A percentile compares a stretch with the other conserved stretches of the same genome.
Evolutionary conservation across 768 basidiomycete species (phyloP).

Genomic region (Amanita fuliginea): DNA sequence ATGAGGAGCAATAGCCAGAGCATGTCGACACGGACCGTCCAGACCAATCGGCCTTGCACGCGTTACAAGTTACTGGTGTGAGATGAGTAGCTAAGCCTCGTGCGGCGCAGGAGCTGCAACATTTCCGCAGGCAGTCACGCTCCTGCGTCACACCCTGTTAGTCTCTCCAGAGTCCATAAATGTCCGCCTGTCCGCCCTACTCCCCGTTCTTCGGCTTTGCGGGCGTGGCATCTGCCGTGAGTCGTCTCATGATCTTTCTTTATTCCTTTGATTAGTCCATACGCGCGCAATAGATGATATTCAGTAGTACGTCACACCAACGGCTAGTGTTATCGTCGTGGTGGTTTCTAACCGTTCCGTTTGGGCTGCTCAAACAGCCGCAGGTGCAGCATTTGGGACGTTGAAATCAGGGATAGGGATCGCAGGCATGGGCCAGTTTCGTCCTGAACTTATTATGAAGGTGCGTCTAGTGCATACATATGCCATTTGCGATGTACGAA

Average conservation of each 20-base stretch:
- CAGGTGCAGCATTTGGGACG: constrained; percentile 94
- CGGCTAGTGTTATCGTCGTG: background rate
- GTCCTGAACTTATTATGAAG: constrained; percentile 98
- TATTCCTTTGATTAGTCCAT: background rate
- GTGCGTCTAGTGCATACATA: constrained; percentile 26
- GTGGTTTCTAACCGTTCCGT: background rate
- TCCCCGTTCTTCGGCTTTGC: constrained; percentile 98
- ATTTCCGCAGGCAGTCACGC: background rate
- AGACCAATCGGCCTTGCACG: background rate
- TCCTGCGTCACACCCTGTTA: background rate
- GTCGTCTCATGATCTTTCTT: constrained; percentile 15
- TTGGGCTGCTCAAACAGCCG: constrained; percentile 34
- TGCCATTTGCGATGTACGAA: background rate
- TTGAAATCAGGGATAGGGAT: constrained; percentile 97
- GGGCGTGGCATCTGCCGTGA: constrained; percentile 87
- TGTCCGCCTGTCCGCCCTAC: constrained; percentile 80
- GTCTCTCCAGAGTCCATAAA: no score
- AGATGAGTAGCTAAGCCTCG: background rate
- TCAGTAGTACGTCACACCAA: constrained; percentile 62
- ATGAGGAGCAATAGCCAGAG: constrained; percentile 36
- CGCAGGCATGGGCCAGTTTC: constrained; percentile 86
- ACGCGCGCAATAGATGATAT: constrained; percentile 64
- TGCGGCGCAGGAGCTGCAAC: background rate
- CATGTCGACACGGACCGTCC: constrained; percentile 18
- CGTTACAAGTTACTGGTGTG: background rate